Base-by-base conservation (phyloP, 305 asterid genomes). In the Galium porrigens region DNA sequence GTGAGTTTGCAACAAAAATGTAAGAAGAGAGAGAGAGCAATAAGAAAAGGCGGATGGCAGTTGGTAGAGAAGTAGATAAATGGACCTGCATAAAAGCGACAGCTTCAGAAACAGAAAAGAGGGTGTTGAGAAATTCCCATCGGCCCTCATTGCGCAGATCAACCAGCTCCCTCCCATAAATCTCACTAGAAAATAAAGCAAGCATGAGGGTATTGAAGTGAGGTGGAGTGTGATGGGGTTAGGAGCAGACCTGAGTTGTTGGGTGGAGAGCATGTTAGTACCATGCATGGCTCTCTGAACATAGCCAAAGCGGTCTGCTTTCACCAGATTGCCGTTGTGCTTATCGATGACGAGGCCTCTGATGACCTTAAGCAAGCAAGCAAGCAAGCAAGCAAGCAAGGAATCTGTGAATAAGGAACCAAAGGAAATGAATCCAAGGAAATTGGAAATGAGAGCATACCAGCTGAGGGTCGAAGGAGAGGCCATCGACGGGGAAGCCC, bases 71-170 rank as follows among this genome's bases (percentile, higher is more conserved):
- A 22, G 22, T 22, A 22, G 15, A 42, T 0, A 3, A 14, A 44
- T 56, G 32, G 79, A 86, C 96, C 96, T 89, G 96, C 96, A 89
- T 89, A 70, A 76, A 89, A 60, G 96, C 96, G 74, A 89, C 96
- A 6, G 96, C 96, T 82, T 89, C 96, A 62, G 96, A 89, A 78
- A 89, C 95, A 33, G 95, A 89, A 79, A 89, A 89, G 18, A 86
- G 75, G 64, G 96, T 89, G 77, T 82, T 89, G 65, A 89, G 91
- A 76, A 89, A 89, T 78, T 82, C 95, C 95, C 96, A 89, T 59
- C 79, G 81, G 76, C 79, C 74, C 42, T 89, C 90, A 70, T 89
- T 85, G 57, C 96, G 86, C 80, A 89, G 79, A 83, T 89, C 96
- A 54, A 89, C 94, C 71, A 89, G 95, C 76, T 89, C 96, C 79